Evolutionary conservation across 805 yeast genomes (phyloP).

Genomic region (Barnettozyma wickerhamii): DNA sequence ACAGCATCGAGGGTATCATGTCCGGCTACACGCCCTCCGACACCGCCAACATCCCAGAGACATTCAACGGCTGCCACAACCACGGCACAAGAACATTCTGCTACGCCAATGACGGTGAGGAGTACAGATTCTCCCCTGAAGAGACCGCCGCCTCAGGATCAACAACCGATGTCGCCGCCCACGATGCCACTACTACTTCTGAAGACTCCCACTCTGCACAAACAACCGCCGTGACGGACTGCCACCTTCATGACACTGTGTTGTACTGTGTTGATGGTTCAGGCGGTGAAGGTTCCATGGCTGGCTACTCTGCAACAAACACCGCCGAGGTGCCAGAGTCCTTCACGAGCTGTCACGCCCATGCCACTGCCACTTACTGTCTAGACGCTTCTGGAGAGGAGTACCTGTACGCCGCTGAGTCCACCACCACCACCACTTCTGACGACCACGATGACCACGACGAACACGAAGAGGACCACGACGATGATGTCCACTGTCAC

Average conservation of each 20-base stretch:
- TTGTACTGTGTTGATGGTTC: conserved; percentile 16
- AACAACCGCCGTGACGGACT: too few relatives aligned
- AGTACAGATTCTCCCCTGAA: conserved; percentile 10
- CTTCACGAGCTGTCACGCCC: conserved; percentile 18
- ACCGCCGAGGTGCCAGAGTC: conserved; percentile 5
- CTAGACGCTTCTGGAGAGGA: conserved; percentile 14
- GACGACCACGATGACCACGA: too few relatives aligned
- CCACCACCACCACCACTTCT: background rate
- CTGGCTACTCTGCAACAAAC: conserved; percentile 12
- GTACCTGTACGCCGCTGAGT: conserved; percentile 10
- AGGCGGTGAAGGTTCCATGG: conserved; percentile 14
- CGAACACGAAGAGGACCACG: too few relatives aligned
- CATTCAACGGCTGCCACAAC: conserved; percentile 17
- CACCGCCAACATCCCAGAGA: conserved; percentile 5
- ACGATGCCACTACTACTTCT: too few relatives aligned
- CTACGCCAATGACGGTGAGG: conserved; percentile 12
- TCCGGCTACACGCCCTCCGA: conserved; percentile 11
- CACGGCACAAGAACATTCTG: conserved; percentile 17
- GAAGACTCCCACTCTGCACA: too few relatives aligned
- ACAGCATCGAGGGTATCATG: conserved; percentile 14
- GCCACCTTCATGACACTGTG: conserved; percentile 16
- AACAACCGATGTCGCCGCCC: too few relatives aligned
- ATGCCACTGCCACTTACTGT: conserved; percentile 17
- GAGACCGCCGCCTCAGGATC: too few relatives aligned
- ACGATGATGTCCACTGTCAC: conserved; percentile 12